phyloP scores from a whole-genome alignment of 768 basidiomycete genomes.

The Phlegmacium glaucopus region DNA sequence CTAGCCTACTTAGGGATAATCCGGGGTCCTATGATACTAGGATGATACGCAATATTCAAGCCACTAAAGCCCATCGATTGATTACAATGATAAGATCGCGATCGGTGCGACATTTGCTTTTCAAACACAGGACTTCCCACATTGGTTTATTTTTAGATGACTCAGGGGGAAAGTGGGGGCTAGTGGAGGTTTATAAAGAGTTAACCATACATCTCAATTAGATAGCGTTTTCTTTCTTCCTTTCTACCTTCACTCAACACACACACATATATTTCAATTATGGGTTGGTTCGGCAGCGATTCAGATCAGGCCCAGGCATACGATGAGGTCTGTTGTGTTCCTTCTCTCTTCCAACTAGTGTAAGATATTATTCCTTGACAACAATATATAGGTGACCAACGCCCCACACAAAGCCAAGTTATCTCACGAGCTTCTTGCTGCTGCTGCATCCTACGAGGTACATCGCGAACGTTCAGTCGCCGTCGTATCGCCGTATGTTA shows the following conservation, averaged over 20 bases:
- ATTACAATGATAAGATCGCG: too few relatives aligned
- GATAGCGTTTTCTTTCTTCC: not conserved
- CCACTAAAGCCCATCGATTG: too few relatives aligned
- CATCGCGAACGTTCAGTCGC: not conserved
- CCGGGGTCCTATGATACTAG: too few relatives aligned
- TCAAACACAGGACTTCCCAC: too few relatives aligned
- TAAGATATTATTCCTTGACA: conserved; percentile 1
- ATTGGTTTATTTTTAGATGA: too few relatives aligned
- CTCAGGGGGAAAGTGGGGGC: too few relatives aligned
- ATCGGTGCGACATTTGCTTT: too few relatives aligned
- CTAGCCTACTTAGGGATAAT: too few relatives aligned
- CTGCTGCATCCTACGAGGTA: conserved; percentile 64
- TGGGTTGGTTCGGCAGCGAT: conserved; percentile 42
- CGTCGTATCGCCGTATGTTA: not conserved
- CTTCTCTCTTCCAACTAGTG: not conserved
- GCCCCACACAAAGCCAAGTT: conserved; percentile 54
- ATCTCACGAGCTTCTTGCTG: conserved; percentile 67
- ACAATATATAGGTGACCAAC: conserved; percentile 35
- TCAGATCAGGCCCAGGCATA: conserved; percentile 41
- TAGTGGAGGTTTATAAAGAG: too few relatives aligned
- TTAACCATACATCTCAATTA: too few relatives aligned
- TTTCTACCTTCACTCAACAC: not conserved
- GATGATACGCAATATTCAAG: too few relatives aligned
- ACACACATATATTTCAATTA: conserved; percentile 17
- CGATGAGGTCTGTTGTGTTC: conserved; percentile 30